A percentile compares a stretch with the other conserved stretches of the same genome.
These are phyloP conservation scores for Lactarius hengduanensis DNA, from an alignment of 768 basidiomycete genomes.

Conservation along the genomic window DNA sequence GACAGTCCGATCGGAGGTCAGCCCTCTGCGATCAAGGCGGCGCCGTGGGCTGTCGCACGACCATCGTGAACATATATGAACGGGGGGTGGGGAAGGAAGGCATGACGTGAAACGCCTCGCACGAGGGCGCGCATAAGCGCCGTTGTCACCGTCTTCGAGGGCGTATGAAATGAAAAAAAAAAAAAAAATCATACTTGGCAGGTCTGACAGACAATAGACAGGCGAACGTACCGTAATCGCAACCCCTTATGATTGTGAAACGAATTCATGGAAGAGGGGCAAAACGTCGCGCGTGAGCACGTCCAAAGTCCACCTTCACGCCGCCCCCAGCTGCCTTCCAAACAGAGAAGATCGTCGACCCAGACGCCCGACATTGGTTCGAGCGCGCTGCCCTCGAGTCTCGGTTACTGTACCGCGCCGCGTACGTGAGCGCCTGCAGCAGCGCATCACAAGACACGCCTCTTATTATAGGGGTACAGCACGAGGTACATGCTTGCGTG, in stretches of 20 bases:
- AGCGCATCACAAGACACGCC: no score
- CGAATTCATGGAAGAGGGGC: slow-evolving; percentile 84
- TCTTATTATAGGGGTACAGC: neutral
- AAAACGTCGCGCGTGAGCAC: slow-evolving; percentile 83
- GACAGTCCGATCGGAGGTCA: slow-evolving; percentile 86
- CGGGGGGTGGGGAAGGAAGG: slow-evolving; percentile 60
- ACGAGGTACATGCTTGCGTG: neutral
- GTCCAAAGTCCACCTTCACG: slow-evolving; percentile 95
- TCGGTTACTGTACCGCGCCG: no score
- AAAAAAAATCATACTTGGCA: slow-evolving; percentile 30
- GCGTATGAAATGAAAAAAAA: neutral
- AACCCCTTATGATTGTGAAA: slow-evolving; percentile 88
- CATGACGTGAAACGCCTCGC: slow-evolving; percentile 87
- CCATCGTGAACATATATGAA: slow-evolving; percentile 75
- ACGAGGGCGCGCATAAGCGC: slow-evolving; percentile 94
- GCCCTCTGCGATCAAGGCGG: slow-evolving; percentile 61
- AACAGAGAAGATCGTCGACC: slow-evolving; percentile 84
- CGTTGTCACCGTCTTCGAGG: slow-evolving; percentile 32
- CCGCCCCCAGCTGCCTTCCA: slow-evolving; percentile 71
- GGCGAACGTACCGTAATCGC: slow-evolving; percentile 65
- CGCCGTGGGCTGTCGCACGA: slow-evolving; percentile 91
- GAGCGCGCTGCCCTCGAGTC: no score
- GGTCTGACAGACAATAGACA: neutral
- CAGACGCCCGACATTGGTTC: no score
- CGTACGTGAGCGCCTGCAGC: no score